These are phyloP conservation scores for Talaromyces atroroseus DNA, from an alignment of 2,329 filamentous ascomycete species.

Conservation along the genomic window DNA sequence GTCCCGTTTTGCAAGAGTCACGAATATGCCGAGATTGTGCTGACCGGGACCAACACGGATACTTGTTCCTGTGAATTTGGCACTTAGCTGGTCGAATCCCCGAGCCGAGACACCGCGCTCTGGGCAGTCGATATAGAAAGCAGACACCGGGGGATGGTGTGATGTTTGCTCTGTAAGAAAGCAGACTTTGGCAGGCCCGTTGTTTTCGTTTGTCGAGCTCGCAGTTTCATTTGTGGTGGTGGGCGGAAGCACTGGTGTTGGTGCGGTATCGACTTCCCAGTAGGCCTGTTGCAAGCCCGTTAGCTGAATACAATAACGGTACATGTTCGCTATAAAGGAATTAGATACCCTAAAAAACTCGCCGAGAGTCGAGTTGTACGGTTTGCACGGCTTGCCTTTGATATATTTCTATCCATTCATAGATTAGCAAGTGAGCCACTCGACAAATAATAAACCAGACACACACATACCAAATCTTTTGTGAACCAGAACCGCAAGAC, in stretches of 20 bases:
- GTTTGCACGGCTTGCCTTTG: constrained; percentile 97
- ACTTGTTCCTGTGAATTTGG: constrained; percentile 95
- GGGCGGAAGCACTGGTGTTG: constrained; percentile 53
- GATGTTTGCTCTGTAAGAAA: constrained; percentile 98
- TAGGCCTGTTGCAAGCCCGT: constrained; percentile 61
- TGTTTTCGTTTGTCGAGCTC: constrained; percentile 27
- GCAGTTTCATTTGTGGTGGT: constrained; percentile 30
- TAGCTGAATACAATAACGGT: background rate
- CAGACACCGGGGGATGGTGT: constrained; percentile 94
- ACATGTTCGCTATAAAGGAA: background rate
- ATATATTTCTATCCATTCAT: constrained; percentile 70
- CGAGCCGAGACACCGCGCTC: constrained; percentile 81
- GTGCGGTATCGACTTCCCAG: constrained; percentile 83
- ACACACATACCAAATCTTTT: constrained; percentile 66
- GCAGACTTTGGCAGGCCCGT: constrained; percentile 65
- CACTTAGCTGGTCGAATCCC: constrained; percentile 92
- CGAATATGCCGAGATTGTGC: constrained; percentile 94
- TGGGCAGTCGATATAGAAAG: constrained; percentile 88
- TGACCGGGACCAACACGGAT: constrained; percentile 86
- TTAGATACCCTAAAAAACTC: constrained; percentile 89
- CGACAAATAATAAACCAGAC: background rate
- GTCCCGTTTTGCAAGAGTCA: constrained; percentile 71
- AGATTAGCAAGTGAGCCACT: background rate
- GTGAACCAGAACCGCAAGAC: constrained; percentile 97
- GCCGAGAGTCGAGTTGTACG: constrained; percentile 93